A percentile compares a stretch with the other conserved stretches of the same genome.
These are phyloP conservation scores for Suillus plorans DNA, from an alignment of 768 basidiomycete species.

Conservation along the genomic window DNA sequence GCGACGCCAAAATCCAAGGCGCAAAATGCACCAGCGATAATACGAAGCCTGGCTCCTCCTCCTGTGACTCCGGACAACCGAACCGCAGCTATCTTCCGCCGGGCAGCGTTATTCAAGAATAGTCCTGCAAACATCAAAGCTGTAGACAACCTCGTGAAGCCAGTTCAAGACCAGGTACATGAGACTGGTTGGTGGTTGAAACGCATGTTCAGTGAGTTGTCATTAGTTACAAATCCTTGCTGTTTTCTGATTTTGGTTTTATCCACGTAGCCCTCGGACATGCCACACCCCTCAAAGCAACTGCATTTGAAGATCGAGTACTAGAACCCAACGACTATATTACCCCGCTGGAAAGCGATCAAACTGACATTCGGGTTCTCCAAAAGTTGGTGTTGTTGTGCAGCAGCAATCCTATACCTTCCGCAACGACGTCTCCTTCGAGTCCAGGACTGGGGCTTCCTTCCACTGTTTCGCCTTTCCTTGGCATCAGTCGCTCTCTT, in stretches of 20 bases:
- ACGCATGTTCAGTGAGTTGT: slow-evolving; percentile 61
- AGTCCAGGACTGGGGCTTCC: slow-evolving; percentile 53
- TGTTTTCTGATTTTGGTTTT: slow-evolving; percentile 13
- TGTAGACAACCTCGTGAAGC: slow-evolving; percentile 63
- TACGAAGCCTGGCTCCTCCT: slow-evolving; percentile 29
- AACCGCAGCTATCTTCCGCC: slow-evolving; percentile 58
- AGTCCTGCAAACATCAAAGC: slow-evolving; percentile 63
- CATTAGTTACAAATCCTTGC: not conserved
- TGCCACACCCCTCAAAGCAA: slow-evolving; percentile 43
- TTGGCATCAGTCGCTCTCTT: slow-evolving; percentile 35
- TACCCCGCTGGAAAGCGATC: slow-evolving; percentile 49
- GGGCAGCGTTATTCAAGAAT: slow-evolving; percentile 79
- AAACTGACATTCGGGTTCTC: slow-evolving; percentile 52
- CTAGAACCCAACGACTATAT: slow-evolving; percentile 57
- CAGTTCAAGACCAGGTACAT: slow-evolving; percentile 63
- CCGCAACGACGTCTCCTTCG: slow-evolving; percentile 46
- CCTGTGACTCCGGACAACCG: slow-evolving; percentile 70
- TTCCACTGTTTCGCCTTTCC: slow-evolving; percentile 58
- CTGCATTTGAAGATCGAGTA: slow-evolving; percentile 38
- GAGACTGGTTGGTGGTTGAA: slow-evolving; percentile 87
- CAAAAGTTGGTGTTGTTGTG: slow-evolving; percentile 69
- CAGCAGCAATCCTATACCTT: slow-evolving; percentile 50
- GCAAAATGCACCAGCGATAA: slow-evolving; percentile 33
- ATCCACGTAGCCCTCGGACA: slow-evolving; percentile 39
- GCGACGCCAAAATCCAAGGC: slow-evolving; percentile 40